phyloP scores from a whole-genome alignment of 2,329 filamentous ascomycete species.

The Penicillium griseofulvum region DNA sequence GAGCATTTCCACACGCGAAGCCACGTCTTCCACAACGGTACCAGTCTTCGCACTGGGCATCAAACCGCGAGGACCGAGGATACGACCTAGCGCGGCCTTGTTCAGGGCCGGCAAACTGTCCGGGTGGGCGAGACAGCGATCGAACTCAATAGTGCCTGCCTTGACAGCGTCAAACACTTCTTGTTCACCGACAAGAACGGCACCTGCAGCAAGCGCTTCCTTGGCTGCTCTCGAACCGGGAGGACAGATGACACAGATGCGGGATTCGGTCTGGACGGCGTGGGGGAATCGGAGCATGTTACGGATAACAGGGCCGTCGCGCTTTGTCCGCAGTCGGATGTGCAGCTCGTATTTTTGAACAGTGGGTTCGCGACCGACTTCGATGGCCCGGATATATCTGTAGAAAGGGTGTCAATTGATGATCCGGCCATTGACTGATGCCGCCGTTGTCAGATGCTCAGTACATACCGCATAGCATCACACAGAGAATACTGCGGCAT shows the following conservation, averaged over 20 bases:
- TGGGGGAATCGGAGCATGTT: constrained; percentile 86
- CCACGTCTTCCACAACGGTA: constrained; percentile 81
- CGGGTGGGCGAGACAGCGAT: constrained; percentile 81
- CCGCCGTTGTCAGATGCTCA: not conserved
- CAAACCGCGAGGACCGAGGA: constrained; percentile 83
- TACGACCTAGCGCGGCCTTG: constrained; percentile 74
- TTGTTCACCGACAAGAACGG: constrained; percentile 79
- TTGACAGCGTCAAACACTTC: constrained; percentile 77
- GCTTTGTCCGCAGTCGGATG: constrained; percentile 76
- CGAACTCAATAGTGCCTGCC: constrained; percentile 77
- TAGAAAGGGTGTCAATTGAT: constrained; percentile 14
- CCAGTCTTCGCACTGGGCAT: constrained; percentile 90
- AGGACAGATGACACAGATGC: constrained; percentile 88
- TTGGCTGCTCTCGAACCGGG: constrained; percentile 71
- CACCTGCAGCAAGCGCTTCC: constrained; percentile 74
- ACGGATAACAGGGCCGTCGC: constrained; percentile 82
- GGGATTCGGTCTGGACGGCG: constrained; percentile 81
- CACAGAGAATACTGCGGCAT: constrained; percentile 75
- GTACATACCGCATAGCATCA: constrained; percentile 77
- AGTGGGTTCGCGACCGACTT: constrained; percentile 76
- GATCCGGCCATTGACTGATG: not conserved
- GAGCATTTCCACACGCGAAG: constrained; percentile 72
- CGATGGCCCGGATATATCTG: constrained; percentile 86
- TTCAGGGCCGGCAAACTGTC: constrained; percentile 74
- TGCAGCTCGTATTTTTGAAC: constrained; percentile 84